Base-by-base conservation (phyloP, 1,139 yeast genomes). In the Suhomyces choctaworum region DNA sequence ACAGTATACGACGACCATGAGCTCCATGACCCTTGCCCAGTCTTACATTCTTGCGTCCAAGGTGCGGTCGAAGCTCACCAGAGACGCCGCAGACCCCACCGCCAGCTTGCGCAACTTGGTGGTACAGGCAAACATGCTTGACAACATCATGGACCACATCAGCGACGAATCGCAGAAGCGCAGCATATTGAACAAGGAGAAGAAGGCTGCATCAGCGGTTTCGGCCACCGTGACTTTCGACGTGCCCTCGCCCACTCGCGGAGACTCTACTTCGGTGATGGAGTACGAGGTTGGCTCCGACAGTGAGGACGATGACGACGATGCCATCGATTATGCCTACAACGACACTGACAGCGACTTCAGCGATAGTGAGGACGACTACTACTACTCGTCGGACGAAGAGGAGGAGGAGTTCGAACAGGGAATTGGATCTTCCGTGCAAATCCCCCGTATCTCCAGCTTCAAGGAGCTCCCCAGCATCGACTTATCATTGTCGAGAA, bases 61-160 rank as follows among this genome's bases (percentile, higher is more conserved):
- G 51, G 94, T 85, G 10, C 77, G 87, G 54, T 52, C 73, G 25
- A 84, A 82, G 62, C 73, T 85, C 23, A 77, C 87, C 25, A 70
- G 60, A 40, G 89, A 82, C 54, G 90, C 90, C 4, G 56, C 75
- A 22, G 71, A 73, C 43, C 73, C 76, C 7, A 84, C 80, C 46
- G 76, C 82, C 27, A 65, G 79, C 41, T 66, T 85, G 36, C 69
- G 88, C 41, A 62, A 70, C 31, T 68, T 85, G 30, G 90, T 85
- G 3, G 73, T 80, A 22, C 94, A 85, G 58, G 92, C 94, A 13
- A 85, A 84, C 57, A 64, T 85, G 66, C 68, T 85, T 41, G 95
- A 85, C 52, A 70, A 70, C 44, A 55, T 85, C 29, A 80, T 84
- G 78, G 89, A 79, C 49, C 60, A 60, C 42, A 67, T 70, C 22